Base-by-base conservation (phyloP, 2,329 filamentous ascomycete species). In the Setomelanomma holmii region DNA sequence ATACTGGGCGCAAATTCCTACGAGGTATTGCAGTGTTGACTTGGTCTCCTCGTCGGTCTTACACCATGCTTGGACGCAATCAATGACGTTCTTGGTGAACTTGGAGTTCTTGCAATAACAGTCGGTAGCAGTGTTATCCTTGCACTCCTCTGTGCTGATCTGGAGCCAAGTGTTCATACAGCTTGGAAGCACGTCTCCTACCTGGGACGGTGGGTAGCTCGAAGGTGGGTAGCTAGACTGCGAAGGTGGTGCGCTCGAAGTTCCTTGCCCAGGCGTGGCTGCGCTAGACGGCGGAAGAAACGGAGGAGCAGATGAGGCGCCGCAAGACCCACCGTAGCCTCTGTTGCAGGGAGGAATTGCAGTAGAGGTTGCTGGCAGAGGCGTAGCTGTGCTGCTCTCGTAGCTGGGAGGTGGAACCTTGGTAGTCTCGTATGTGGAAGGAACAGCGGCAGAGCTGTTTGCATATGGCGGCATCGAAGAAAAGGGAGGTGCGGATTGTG, bases 111-210 rank as follows among this genome's bases (percentile, higher is more conserved):
- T 89, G 86, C 93, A 98, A 88, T 90, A 96, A 86, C 93, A 98
- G 61, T 79, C 77, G 53, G 82, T 78, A 71, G 96, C 91, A 38
- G 89, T 88, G 86, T 96, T 96, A 79, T 90, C 87, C 66, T 83
- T 82, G 85, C 93, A 98, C n/a, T 47, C 44, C 71, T 84, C 80
- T 44, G 89, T 84, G 55, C 82, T 78, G 73, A 85, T 84, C 68
- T 69, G 58, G 36, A 96, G 78, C 90, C 91, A 97, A 68, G 92
- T 96, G 84, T 93, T 95, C 78, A 98, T 80, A 82, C 93, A 98
- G 71, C 86, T 86, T 58, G 93, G 93, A 43, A 97, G 88, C 41
- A 93, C 84, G 21, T 81, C 78, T n/a, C 27, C 39, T 12, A 41
- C 39, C 20, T 38, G 12, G 11, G n/a, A 8, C n/a, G 45, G 45